These are phyloP conservation scores for Euptelea pleiosperma DNA, from an alignment of 164 flowering plant genomes.

Conservation along the genomic window DNA sequence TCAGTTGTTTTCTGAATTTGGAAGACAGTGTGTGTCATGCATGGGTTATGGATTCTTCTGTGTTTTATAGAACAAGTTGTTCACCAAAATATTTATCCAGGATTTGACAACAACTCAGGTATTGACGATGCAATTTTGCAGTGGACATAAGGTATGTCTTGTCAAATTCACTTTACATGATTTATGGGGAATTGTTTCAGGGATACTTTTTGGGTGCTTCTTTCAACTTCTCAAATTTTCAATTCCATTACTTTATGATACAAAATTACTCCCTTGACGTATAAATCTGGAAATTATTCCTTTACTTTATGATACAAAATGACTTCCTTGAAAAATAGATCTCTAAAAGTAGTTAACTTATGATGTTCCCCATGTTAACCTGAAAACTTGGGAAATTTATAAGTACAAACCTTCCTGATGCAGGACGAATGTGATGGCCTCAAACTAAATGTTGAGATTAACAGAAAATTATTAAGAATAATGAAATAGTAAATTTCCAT, in stretches of 20 bases:
- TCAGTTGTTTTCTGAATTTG: neutral
- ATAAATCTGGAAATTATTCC: neutral
- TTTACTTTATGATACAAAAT: neutral
- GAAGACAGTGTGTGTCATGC: too few species aligned
- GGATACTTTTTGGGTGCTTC: too few species aligned
- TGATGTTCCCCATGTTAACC: neutral
- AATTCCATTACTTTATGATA: too few species aligned
- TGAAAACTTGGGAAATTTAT: neutral
- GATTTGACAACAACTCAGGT: constrained; percentile 73
- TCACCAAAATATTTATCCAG: constrained; percentile 35
- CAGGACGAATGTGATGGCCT: too few species aligned
- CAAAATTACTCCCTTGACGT: too few species aligned
- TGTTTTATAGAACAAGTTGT: constrained; percentile 11
- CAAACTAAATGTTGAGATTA: too few species aligned
- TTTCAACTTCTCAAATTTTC: too few species aligned
- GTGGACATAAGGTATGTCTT: constrained; percentile 64
- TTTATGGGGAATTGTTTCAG: neutral
- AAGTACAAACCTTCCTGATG: too few species aligned
- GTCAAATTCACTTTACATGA: neutral
- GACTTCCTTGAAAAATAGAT: neutral
- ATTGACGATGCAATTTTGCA: constrained; percentile 77
- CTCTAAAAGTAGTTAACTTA: neutral
- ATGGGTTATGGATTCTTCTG: neutral
- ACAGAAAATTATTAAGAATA: too few species aligned
- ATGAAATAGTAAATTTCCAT: too few species aligned